A percentile compares a stretch with the other conserved stretches of the same genome.
Evolutionary conservation across 148 eudicot species (phyloP).

Genomic region (Drosera capensis): DNA sequence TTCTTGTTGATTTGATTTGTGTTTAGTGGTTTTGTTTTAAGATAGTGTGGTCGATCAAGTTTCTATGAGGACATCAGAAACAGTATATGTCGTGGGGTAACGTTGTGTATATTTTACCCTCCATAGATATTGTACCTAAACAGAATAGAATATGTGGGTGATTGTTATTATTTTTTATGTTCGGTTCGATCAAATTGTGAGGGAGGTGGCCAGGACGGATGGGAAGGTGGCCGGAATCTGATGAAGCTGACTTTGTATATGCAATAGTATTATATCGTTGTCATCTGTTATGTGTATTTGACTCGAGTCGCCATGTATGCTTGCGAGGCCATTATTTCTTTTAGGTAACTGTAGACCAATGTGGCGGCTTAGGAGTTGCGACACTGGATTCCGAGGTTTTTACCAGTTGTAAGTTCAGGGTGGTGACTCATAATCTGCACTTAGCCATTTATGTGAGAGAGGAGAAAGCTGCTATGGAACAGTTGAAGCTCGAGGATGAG

Average conservation of each 20-base stretch:
- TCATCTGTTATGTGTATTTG: slow-evolving; percentile 73
- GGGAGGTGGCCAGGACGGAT: slow-evolving; percentile 60
- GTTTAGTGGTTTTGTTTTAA: slow-evolving; percentile 68
- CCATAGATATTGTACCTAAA: too few species aligned
- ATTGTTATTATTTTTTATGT: too few species aligned
- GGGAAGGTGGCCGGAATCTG: slow-evolving; percentile 78
- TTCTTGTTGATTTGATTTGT: slow-evolving; percentile 72
- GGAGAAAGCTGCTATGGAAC: slow-evolving; percentile 69
- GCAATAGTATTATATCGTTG: slow-evolving; percentile 66
- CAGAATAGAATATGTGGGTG: too few species aligned
- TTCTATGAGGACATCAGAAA: too few species aligned
- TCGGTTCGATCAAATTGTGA: too few species aligned
- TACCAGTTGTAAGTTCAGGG: slow-evolving; percentile 61
- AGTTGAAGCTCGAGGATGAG: slow-evolving; percentile 57
- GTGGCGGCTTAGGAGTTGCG: slow-evolving; percentile 59
- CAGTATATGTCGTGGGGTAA: too few species aligned
- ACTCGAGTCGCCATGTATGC: slow-evolving; percentile 72
- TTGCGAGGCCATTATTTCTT: slow-evolving; percentile 61
- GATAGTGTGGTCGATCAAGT: slow-evolving; percentile 91
- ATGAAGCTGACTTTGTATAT: slow-evolving; percentile 69
- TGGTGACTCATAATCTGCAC: slow-evolving; percentile 63
- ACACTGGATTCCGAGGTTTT: slow-evolving; percentile 61
- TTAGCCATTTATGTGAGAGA: slow-evolving; percentile 68
- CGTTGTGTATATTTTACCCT: too few species aligned
- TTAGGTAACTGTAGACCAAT: slow-evolving; percentile 61